Conservation (phyloP, 352 stramenopile genomes). For the Globisporangium barbulae region DNA sequence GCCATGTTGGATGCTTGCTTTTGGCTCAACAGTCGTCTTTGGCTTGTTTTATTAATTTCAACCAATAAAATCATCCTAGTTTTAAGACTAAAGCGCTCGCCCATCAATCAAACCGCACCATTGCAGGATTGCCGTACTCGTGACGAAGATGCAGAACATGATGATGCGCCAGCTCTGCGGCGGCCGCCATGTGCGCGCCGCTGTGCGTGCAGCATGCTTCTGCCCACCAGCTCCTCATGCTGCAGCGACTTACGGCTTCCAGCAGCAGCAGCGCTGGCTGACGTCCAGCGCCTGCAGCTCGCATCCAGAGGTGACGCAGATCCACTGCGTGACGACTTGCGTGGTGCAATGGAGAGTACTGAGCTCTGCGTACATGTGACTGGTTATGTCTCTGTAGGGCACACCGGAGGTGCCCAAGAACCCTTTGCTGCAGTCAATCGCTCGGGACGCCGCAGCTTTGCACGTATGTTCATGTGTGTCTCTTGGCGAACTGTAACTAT, state of each 20-base stretch:
- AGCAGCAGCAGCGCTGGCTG: neutral
- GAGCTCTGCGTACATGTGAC: neutral
- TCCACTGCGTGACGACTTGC: neutral
- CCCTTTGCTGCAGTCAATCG: constrained; percentile 18
- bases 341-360: neutral
- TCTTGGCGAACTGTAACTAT: neutral
- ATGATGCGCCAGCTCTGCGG: constrained; percentile 3
- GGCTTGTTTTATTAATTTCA: neutral
- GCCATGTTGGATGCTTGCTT: neutral
- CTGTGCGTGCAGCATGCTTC: neutral
- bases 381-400: neutral
- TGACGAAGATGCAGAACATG: neutral
- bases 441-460: constrained; percentile 15
- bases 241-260: neutral
- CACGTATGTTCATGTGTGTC: constrained; percentile 3
- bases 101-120: neutral
- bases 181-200: neutral
- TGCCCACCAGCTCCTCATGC: neutral
- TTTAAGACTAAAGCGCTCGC: neutral
- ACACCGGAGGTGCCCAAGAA: neutral
- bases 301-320: neutral
- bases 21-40: neutral
- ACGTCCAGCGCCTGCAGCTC: neutral
- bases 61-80: neutral
- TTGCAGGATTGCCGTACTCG: neutral